These are phyloP conservation scores for Xylaria hypoxylon DNA, from an alignment of 2,329 filamentous ascomycete species.

Conservation along the genomic window DNA sequence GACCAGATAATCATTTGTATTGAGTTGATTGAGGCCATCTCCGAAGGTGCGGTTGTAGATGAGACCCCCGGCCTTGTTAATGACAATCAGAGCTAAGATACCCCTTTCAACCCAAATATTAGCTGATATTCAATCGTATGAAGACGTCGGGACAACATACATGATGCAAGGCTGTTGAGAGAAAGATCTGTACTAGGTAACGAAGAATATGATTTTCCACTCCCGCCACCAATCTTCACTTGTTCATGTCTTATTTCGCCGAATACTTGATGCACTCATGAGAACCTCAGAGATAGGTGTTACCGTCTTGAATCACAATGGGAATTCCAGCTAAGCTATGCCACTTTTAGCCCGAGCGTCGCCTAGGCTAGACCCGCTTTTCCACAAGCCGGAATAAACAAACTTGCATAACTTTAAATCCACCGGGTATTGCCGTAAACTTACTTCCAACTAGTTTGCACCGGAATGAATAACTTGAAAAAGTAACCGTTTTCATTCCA, in stretches of 20 bases:
- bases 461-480: no score
- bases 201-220: background rate
- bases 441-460: no score
- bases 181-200: background rate
- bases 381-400: no score
- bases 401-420: no score
- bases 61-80: conserved; percentile 97
- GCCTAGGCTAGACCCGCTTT: no score
- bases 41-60: conserved; percentile 97
- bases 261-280: background rate
- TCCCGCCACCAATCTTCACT: conserved; percentile 1
- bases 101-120: conserved; percentile 69
- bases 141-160: conserved; percentile 12
- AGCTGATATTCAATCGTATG: conserved; percentile 3
- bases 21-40: conserved; percentile 85
- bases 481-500: no score
- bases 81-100: conserved; percentile 94
- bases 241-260: background rate
- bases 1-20: conserved; percentile 95
- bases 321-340: background rate
- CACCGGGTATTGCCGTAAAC: no score
- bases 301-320: no score
- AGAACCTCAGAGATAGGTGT: no score
- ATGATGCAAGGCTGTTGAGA: conserved; percentile 19
- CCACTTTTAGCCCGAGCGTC: background rate